These are phyloP conservation scores for Metrosideros polymorpha DNA, from an alignment of 441 rosid genomes.

Conservation along the genomic window DNA sequence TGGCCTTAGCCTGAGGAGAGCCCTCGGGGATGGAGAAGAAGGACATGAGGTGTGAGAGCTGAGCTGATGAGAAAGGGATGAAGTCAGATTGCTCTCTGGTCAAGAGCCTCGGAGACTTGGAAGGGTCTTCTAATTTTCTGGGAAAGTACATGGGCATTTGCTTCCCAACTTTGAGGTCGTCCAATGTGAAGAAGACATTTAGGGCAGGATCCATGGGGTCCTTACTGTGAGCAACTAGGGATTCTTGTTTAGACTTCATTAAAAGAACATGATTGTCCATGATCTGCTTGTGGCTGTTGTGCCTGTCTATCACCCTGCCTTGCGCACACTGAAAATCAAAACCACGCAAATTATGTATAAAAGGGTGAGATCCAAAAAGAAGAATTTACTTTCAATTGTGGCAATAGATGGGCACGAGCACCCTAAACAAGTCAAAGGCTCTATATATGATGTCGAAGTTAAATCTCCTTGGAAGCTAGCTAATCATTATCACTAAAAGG, in stretches of 20 bases:
- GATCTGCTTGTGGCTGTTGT: not conserved
- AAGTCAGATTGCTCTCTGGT: slow-evolving; percentile 45
- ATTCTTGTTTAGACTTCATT: not conserved
- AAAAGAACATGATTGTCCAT: not conserved
- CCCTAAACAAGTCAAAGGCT: not conserved
- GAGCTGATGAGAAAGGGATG: slow-evolving; percentile 47
- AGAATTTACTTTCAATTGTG: not conserved
- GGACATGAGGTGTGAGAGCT: slow-evolving; percentile 43
- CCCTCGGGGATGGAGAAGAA: slow-evolving; percentile 39
- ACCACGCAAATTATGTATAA: not conserved
- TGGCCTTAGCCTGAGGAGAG: slow-evolving; percentile 67
- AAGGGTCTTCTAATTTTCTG: slow-evolving; percentile 15
- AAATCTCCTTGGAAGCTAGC: not conserved
- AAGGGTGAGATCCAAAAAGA: not conserved
- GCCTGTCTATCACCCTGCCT: not conserved
- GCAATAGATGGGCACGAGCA: not conserved
- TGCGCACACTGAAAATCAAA: not conserved
- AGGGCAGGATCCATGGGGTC: slow-evolving; percentile 26
- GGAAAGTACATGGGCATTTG: slow-evolving; percentile 35
- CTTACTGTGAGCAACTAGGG: not conserved
- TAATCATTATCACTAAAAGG: not conserved
- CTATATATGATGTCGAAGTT: not conserved
- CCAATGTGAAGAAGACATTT: slow-evolving; percentile 40
- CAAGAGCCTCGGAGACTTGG: slow-evolving; percentile 43
- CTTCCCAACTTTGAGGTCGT: slow-evolving; percentile 38